A percentile compares a stretch with the other conserved stretches of the same genome.
Conservation (phyloP, 2,329 filamentous ascomycete genomes). For the Diaporthe velutina region DNA sequence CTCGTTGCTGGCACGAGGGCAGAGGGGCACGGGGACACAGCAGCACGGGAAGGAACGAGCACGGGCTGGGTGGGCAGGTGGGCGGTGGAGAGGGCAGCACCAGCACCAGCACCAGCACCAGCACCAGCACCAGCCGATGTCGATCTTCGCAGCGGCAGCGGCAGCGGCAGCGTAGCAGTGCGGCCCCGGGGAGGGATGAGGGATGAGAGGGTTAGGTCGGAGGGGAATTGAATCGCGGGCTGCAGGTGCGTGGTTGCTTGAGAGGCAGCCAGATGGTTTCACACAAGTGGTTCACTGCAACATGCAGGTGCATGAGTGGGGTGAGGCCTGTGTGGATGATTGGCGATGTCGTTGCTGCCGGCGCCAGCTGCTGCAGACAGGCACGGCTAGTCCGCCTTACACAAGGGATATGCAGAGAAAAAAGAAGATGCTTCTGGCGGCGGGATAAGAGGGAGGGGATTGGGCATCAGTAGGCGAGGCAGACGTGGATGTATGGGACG, state of each 20-base stretch:
- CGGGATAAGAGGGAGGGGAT: conserved; percentile 22
- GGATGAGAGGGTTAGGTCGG: conserved; percentile 8
- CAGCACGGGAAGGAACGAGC: conserved; percentile 7
- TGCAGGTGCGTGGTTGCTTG: conserved; percentile 31
- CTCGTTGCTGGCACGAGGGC: conserved; percentile 8
- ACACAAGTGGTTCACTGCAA: conserved; percentile 39
- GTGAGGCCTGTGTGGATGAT: conserved; percentile 30
- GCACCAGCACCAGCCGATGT: not conserved
- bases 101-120: not conserved
- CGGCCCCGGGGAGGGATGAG: not conserved
- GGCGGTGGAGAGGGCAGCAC: conserved; percentile 7
- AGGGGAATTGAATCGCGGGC: conserved; percentile 21
- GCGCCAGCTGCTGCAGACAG: conserved; percentile 27
- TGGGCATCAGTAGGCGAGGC: conserved; percentile 32
- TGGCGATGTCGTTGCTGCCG: conserved; percentile 31
- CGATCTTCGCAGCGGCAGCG: conserved; percentile 2
- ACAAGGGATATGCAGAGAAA: conserved; percentile 12
- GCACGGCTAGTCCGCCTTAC: conserved; percentile 36
- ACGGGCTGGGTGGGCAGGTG: not conserved
- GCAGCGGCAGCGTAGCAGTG: not conserved
- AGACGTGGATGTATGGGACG: not conserved
- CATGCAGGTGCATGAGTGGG: conserved; percentile 35
- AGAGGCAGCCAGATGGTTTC: conserved; percentile 40
- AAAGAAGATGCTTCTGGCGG: conserved; percentile 7
- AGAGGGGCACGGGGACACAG: conserved; percentile 23